phyloP scores from a whole-genome alignment of 139 green algal species.

The Chlamydomonas eustigma region DNA sequence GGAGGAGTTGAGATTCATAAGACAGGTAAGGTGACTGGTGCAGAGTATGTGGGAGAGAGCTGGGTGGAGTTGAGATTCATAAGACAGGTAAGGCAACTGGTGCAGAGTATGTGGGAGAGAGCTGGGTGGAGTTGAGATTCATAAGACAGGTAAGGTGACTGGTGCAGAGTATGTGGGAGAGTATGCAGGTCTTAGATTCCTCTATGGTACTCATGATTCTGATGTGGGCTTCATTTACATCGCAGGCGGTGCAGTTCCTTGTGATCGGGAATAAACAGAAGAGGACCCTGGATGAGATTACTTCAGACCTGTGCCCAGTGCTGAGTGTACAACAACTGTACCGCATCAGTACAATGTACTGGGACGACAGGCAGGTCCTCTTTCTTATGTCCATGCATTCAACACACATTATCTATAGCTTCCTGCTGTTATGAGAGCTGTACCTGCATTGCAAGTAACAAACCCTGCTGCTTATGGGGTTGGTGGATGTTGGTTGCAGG shows the following conservation, averaged over 20 bases:
- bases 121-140: conserved; percentile 92
- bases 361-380: conserved; percentile 70
- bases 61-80: conserved; percentile 96
- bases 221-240: neutral
- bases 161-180: neutral
- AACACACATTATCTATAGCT: neutral
- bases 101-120: conserved; percentile 73
- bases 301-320: conserved; percentile 88
- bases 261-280: conserved; percentile 97
- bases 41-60: conserved; percentile 74
- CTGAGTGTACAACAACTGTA: conserved; percentile 98
- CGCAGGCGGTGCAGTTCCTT: conserved; percentile 89
- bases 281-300: conserved; percentile 96
- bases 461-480: neutral
- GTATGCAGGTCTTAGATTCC: neutral
- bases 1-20: conserved; percentile 93
- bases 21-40: conserved; percentile 67
- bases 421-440: neutral
- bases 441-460: neutral
- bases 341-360: conserved; percentile 99
- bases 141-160: conserved; percentile 72
- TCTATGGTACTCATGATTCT: neutral
- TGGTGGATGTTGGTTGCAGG: conserved; percentile 59
- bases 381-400: too few species aligned
- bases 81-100: conserved; percentile 67